Percentiles rank a stretch among this genome's conserved stretches.
Evolutionary conservation across 345 rosid species (phyloP).

Genomic region (Lenwebbia sp.): DNA sequence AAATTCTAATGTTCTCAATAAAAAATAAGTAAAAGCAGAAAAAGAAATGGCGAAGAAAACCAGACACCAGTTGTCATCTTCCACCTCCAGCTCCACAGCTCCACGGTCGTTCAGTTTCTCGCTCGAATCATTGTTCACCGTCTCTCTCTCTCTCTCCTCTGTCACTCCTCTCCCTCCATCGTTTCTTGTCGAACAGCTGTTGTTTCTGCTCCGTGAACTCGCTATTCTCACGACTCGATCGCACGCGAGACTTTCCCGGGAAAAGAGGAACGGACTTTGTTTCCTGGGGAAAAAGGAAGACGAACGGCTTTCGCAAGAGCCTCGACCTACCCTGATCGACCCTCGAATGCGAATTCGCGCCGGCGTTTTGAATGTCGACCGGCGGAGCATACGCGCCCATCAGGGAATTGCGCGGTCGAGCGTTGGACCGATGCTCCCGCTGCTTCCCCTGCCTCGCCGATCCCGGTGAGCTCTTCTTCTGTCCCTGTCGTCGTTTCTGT

Average conservation of each 20-base stretch:
- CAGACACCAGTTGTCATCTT: not conserved
- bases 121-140: not conserved
- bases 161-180: not conserved
- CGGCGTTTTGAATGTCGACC: conserved; percentile 9
- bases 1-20: no score
- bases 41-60: not conserved
- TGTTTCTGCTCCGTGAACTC: not conserved
- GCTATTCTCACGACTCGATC: not conserved
- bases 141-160: not conserved
- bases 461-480: conserved; percentile 30
- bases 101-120: not conserved
- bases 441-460: conserved; percentile 57
- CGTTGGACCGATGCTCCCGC: conserved; percentile 18
- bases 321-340: not conserved
- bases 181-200: not conserved
- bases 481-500: not conserved
- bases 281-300: not conserved
- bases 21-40: no score
- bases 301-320: no score
- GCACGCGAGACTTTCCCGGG: not conserved
- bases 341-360: not conserved
- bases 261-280: not conserved
- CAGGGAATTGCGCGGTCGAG: conserved; percentile 23
- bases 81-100: not conserved
- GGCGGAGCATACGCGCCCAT: conserved; percentile 19